Base-by-base conservation (phyloP, 768 basidiomycete species). In the Leccinum arenicola region DNA sequence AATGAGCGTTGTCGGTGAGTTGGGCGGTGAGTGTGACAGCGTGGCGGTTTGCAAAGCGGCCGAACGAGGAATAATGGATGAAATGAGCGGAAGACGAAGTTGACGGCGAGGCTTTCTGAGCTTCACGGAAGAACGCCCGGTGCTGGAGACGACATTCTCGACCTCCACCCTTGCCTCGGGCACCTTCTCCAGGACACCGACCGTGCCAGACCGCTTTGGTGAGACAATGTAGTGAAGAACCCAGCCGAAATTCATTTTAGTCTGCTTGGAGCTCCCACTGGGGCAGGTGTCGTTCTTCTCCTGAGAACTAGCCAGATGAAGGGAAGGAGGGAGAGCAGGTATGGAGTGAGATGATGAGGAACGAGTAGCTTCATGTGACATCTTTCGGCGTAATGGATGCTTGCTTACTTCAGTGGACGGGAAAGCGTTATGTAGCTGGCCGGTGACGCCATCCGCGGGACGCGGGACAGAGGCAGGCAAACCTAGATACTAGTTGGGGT, bases 221-320 rank as follows among this genome's bases (percentile, higher is more conserved):
- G 59, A 56, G 38, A 77, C 67, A 3, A 73, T 55, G 29, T 79
- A 74, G 38, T 76, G 76, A 45, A 84, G 75, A 50, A 79, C 74
- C 52, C 70, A 75, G 61, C 75, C 77, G 50, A 83, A 68, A 61
- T 79, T 82, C 38, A 73, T 74, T 54, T 68, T 71, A 55, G 63
- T 62, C 14, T 68, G 67, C 55, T 70, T 71, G 25, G 76, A 71
- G 14, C 72, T 69, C 62, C 77, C 76, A 19, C 29, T 31, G 29
- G 66, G 62, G 25, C 69, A 68, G 12, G 68, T 51, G 43, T 54
- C 57, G 23, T 65, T 50, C 21, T 56, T 53, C 52, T 53, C 36
- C 49, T 40, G 52, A 33, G 50, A 40, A 55, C 53, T 40, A 29
- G 56, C 43, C 23, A 69, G 51, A 29, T 54, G 56, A 31, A 68